phyloP scores from a whole-genome alignment of 306 rosid species.

The Lablab purpureus region DNA sequence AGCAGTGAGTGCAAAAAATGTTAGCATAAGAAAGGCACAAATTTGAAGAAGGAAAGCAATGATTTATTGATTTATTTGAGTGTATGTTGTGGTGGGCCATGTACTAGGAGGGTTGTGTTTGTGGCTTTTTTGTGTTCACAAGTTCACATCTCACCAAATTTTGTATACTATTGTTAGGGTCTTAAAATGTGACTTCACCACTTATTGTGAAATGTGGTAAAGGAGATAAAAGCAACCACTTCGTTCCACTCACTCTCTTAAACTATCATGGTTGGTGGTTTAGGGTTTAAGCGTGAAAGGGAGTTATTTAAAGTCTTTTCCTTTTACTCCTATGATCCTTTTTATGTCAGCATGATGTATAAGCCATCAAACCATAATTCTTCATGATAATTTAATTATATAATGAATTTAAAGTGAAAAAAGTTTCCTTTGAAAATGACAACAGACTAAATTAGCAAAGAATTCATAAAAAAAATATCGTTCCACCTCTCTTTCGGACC shows the following conservation, averaged over 20 bases:
- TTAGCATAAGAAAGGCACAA: background rate
- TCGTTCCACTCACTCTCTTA: conserved; percentile 37
- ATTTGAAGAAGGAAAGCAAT: conserved; percentile 15
- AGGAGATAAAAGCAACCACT: conserved; percentile 19
- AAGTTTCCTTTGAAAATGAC: too few relatives aligned
- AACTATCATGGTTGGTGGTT: background rate
- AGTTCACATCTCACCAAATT: background rate
- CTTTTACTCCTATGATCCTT: background rate
- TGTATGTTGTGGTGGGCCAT: conserved; percentile 43
- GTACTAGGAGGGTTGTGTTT: background rate
- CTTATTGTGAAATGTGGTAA: background rate
- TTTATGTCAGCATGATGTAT: conserved; percentile 7
- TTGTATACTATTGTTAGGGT: background rate
- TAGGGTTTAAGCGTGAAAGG: background rate
- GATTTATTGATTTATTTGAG: background rate
- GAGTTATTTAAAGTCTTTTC: background rate
- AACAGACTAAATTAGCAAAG: too few relatives aligned
- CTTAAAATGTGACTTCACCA: conserved; percentile 1
- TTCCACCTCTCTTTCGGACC: background rate
- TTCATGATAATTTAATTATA: background rate
- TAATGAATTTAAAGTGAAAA: background rate
- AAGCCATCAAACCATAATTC: background rate
- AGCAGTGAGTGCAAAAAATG: background rate
- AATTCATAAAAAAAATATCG: background rate
- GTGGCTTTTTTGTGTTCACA: background rate